Conservation (phyloP, 1,284 basidiomycete genomes). For the Naganishia cerealis region DNA sequence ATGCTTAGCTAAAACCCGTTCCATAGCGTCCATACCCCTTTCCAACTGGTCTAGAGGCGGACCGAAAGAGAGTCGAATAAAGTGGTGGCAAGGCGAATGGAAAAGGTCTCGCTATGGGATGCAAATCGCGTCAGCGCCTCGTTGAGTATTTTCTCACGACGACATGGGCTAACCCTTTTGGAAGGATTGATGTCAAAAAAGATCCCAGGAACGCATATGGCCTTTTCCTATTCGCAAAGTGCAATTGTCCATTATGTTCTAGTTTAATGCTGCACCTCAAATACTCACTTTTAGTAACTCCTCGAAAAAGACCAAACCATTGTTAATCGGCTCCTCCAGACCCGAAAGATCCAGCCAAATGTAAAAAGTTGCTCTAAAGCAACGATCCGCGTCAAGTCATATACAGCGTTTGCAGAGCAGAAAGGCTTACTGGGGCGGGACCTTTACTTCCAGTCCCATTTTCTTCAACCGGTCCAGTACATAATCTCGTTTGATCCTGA, state of each 20-base stretch:
- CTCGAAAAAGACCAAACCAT: conserved; percentile 90
- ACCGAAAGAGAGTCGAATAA: conserved; percentile 81
- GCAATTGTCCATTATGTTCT: background rate
- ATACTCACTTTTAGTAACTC: conserved; percentile 71
- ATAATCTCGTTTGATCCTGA: conserved; percentile 86
- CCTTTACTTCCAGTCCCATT: conserved; percentile 71
- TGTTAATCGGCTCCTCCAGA: conserved; percentile 77
- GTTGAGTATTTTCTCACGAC: background rate
- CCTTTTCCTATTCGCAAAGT: conserved; percentile 41
- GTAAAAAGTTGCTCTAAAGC: conserved; percentile 70
- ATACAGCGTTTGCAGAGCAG: background rate
- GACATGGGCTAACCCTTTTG: conserved; percentile 54
- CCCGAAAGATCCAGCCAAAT: conserved; percentile 83
- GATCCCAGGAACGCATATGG: conserved; percentile 59
- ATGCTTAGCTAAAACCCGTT: conserved; percentile 66
- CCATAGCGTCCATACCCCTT: conserved; percentile 83
- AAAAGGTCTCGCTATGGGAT: conserved; percentile 64
- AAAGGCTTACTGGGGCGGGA: conserved; percentile 60
- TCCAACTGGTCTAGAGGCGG: conserved; percentile 80
- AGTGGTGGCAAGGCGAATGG: conserved; percentile 86
- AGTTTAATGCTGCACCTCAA: background rate
- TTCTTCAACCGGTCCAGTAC: conserved; percentile 76
- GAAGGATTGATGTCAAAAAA: conserved; percentile 87
- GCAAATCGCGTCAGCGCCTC: conserved; percentile 3
- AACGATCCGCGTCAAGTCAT: background rate